Conservation (phyloP, 805 yeast species). For the Yarrowia sp. region DNA sequence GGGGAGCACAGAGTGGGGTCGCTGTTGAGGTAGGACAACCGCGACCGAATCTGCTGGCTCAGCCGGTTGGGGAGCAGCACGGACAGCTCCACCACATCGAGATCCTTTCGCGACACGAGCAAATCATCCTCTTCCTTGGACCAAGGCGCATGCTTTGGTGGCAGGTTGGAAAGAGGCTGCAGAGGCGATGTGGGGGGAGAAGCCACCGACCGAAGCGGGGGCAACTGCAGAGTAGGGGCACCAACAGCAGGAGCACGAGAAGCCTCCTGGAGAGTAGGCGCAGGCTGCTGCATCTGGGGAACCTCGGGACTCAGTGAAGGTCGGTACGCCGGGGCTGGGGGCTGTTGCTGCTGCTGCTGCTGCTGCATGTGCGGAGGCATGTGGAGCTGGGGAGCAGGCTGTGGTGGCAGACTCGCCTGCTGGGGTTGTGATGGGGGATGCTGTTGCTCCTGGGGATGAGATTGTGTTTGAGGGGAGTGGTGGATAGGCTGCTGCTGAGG, state of each 20-base stretch:
- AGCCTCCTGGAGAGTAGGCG: background rate
- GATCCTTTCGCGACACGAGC: conserved; percentile 52
- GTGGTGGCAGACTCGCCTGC: background rate
- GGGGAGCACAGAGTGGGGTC: conserved; percentile 16
- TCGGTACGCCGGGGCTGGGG: background rate
- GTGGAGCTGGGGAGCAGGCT: background rate
- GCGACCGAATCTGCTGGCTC: conserved; percentile 57
- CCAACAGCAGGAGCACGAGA: background rate
- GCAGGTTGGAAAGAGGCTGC: conserved; percentile 28
- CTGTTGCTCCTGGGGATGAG: background rate
- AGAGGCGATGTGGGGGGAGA: conserved; percentile 28
- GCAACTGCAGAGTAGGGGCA: background rate
- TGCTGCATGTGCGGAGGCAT: background rate
- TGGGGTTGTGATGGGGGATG: background rate
- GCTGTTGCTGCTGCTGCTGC: background rate
- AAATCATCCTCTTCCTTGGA: conserved; percentile 67
- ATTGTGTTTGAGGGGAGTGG: too few species aligned
- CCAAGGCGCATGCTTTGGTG: conserved; percentile 39
- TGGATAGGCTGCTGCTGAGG: too few species aligned
- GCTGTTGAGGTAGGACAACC: conserved; percentile 10
- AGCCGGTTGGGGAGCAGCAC: conserved; percentile 69
- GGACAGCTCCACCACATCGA: conserved; percentile 68
- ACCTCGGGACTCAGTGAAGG: background rate
- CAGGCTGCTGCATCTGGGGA: background rate
- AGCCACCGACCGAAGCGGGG: conserved; percentile 27